phyloP scores from a whole-genome alignment of 2,329 filamentous ascomycete genomes.

The Xylariaceae sp. region DNA sequence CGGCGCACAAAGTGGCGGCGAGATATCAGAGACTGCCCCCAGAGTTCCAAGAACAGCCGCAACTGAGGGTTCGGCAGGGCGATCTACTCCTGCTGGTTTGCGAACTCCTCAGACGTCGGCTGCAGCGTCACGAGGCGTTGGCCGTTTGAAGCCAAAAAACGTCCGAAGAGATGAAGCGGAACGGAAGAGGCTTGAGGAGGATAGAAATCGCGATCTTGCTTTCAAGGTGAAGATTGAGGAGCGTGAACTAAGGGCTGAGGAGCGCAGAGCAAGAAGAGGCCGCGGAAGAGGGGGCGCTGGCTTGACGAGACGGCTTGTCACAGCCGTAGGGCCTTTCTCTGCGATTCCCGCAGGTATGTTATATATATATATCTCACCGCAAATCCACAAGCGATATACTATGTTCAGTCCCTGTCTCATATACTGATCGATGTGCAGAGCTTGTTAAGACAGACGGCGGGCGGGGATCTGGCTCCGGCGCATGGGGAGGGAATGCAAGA shows the following conservation, averaged over 20 bases:
- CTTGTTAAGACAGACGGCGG: slow-evolving; percentile 24
- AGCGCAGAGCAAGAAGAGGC: slow-evolving; percentile 36
- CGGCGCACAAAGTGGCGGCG: not conserved
- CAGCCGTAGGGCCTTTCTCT: slow-evolving; percentile 38
- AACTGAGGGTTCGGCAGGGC: slow-evolving; percentile 10
- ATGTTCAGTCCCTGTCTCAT: not conserved
- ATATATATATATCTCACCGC: not conserved
- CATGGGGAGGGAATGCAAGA: slow-evolving; percentile 25
- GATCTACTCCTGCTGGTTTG: slow-evolving; percentile 13
- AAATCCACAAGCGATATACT: not conserved
- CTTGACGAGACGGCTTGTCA: slow-evolving; percentile 30
- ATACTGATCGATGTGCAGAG: slow-evolving; percentile 22
- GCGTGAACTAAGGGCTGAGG: slow-evolving; percentile 31
- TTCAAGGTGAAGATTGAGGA: slow-evolving; percentile 34
- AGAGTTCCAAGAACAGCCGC: slow-evolving; percentile 7
- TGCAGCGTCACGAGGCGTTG: slow-evolving; percentile 35
- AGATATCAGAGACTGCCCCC: slow-evolving; percentile 7
- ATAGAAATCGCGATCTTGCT: slow-evolving; percentile 28
- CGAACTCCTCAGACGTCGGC: slow-evolving; percentile 34
- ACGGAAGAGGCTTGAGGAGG: slow-evolving; percentile 44
- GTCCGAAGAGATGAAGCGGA: slow-evolving; percentile 49
- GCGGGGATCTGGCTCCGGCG: slow-evolving; percentile 21
- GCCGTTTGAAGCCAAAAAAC: slow-evolving; percentile 47
- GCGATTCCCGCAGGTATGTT: slow-evolving; percentile 28
- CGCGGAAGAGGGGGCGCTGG: slow-evolving; percentile 35